These are phyloP conservation scores for Apiospora phragmitis DNA, from an alignment of 2,329 filamentous ascomycete genomes.

Conservation along the genomic window DNA sequence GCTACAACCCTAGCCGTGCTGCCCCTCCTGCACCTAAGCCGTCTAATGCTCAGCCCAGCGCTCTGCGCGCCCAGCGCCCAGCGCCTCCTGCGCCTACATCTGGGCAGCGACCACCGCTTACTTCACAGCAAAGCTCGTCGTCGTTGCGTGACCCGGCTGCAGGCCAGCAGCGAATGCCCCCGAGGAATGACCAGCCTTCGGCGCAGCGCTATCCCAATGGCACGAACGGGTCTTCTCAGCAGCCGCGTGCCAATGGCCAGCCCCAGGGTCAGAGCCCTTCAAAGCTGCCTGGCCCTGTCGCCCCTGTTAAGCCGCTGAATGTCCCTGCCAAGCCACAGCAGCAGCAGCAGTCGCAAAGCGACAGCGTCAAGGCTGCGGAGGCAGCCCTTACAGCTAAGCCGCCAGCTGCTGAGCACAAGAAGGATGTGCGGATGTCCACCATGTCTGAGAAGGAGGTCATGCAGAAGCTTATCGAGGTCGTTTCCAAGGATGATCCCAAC, in stretches of 20 bases:
- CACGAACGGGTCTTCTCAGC: conserved; percentile 47
- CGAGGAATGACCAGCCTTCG: conserved; percentile 47
- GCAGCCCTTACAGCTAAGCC: conserved; percentile 85
- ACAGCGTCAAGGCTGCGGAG: conserved; percentile 86
- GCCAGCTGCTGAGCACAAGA: conserved; percentile 68
- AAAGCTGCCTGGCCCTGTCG: conserved; percentile 62
- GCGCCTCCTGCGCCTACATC: conserved; percentile 70
- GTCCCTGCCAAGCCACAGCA: conserved; percentile 60
- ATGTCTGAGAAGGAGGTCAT: conserved; percentile 98
- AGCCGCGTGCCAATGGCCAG: conserved; percentile 48
- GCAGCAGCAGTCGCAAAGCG: conserved; percentile 47
- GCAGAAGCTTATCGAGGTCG: conserved; percentile 89
- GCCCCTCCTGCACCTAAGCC: conserved; percentile 77
- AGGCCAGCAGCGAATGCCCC: conserved; percentile 43
- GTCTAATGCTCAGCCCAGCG: conserved; percentile 53
- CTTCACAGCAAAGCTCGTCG: conserved; percentile 51
- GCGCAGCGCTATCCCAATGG: conserved; percentile 60
- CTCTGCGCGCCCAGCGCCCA: conserved; percentile 72
- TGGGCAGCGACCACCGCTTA: conserved; percentile 45
- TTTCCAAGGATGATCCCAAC: conserved; percentile 93
- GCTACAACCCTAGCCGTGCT: conserved; percentile 84
- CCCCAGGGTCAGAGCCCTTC: conserved; percentile 43
- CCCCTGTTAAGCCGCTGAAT: conserved; percentile 76
- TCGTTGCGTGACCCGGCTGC: conserved; percentile 41
- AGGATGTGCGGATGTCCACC: conserved; percentile 96